Percentiles rank a stretch among this genome's conserved stretches.
Evolutionary conservation across 306 rosid species (phyloP).

Genomic region (Rosa chinensis): DNA sequence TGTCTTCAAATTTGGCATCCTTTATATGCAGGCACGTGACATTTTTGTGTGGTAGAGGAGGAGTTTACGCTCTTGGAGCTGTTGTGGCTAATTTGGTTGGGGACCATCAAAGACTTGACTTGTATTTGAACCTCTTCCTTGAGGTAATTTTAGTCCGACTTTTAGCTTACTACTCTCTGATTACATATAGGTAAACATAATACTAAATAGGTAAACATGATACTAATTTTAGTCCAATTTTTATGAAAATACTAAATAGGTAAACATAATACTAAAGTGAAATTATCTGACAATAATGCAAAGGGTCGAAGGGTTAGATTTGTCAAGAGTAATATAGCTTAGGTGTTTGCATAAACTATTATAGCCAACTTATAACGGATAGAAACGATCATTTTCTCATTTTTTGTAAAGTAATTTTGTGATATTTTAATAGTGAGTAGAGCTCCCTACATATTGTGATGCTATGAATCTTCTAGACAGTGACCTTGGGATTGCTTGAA

Average conservation of each 20-base stretch:
- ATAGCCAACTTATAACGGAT: not conserved
- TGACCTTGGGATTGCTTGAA: not conserved
- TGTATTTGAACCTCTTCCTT: slow-evolving; percentile 61
- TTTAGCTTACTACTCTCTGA: not conserved
- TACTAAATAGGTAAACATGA: not conserved
- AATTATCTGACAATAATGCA: not conserved
- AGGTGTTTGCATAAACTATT: not conserved
- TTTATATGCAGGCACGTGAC: slow-evolving; percentile 65
- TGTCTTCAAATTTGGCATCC: not conserved
- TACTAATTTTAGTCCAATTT: no score
- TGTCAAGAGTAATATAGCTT: not conserved
- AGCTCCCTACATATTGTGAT: not conserved
- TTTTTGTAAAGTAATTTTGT: not conserved
- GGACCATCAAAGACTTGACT: slow-evolving; percentile 56
- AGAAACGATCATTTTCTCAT: not conserved
- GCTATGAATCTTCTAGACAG: not conserved
- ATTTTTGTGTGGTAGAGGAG: slow-evolving; percentile 85
- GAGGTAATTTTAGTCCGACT: slow-evolving; percentile 41
- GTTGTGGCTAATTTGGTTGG: slow-evolving; percentile 68
- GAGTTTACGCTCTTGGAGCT: slow-evolving; percentile 71
- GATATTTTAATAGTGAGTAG: not conserved
- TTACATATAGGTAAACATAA: not conserved
- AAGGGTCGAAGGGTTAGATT: not conserved
- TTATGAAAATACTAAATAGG: not conserved
- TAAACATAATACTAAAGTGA: no score